Evolutionary conservation across 768 basidiomycete species (phyloP).

Genomic region (Symmetrospora coprosmae): DNA sequence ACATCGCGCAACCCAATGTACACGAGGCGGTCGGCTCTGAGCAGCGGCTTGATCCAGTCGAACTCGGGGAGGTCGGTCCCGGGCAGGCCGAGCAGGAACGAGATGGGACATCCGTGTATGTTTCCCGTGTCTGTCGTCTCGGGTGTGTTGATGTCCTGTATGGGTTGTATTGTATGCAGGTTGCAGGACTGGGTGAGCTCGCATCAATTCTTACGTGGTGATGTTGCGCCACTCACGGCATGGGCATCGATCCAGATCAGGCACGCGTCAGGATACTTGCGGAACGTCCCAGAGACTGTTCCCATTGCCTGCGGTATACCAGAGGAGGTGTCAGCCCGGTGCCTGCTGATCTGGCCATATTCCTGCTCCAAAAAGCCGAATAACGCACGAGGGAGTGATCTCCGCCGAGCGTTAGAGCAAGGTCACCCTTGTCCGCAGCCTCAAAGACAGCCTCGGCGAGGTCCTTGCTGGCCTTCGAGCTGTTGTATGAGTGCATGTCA

Average conservation of each 20-base stretch:
- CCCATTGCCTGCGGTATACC: slow-evolving; percentile 55
- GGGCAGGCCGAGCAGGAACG: slow-evolving; percentile 61
- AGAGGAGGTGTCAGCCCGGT: background rate
- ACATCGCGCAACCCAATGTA: slow-evolving; percentile 94
- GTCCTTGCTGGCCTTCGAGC: slow-evolving; percentile 47
- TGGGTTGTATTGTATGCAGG: background rate
- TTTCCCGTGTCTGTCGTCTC: slow-evolving; percentile 68
- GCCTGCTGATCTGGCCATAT: background rate
- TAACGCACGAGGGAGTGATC: slow-evolving; percentile 75
- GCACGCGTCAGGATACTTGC: slow-evolving; percentile 45
- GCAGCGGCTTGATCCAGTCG: slow-evolving; percentile 43
- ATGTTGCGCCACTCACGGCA: slow-evolving; percentile 21
- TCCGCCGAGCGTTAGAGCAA: slow-evolving; percentile 84
- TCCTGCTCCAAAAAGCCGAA: background rate
- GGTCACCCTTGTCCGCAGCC: slow-evolving; percentile 60
- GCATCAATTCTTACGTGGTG: background rate
- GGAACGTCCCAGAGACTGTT: slow-evolving; percentile 77
- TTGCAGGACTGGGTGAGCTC: background rate
- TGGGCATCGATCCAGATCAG: slow-evolving; percentile 93
- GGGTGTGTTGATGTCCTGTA: slow-evolving; percentile 71
- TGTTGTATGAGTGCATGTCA: slow-evolving; percentile 46
- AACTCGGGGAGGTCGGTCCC: slow-evolving; percentile 39
- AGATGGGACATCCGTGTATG: slow-evolving; percentile 95
- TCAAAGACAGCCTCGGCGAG: slow-evolving; percentile 62
- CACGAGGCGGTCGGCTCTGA: slow-evolving; percentile 65